Percentiles rank a stretch among this genome's conserved stretches.
phyloP scores from a whole-genome alignment of 1,284 basidiomycete genomes.

The Austroboletus niveus region DNA sequence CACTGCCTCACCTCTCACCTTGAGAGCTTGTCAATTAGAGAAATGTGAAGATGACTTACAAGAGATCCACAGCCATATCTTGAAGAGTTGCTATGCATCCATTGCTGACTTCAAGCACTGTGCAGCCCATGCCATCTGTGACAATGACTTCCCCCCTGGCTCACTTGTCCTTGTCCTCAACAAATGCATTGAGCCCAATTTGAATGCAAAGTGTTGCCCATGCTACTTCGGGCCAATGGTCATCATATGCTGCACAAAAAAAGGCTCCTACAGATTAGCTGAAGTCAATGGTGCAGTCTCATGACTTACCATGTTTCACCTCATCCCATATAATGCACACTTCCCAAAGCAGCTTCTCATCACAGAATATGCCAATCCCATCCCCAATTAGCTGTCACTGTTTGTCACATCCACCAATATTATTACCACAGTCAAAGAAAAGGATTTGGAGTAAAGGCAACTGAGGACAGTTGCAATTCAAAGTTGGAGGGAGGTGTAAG shows the following conservation, averaged over 20 bases:
- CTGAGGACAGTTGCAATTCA: neutral
- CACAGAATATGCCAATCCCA: neutral
- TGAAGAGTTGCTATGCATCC: too few relatives aligned
- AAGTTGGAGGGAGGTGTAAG: neutral
- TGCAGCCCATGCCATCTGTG: slow-evolving; percentile 7
- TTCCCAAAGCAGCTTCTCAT: neutral
- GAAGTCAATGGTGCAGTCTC: slow-evolving; percentile 31
- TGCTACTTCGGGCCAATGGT: slow-evolving; percentile 13
- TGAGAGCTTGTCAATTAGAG: neutral
- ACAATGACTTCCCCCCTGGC: slow-evolving; percentile 21
- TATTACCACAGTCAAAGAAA: neutral
- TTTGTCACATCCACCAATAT: neutral
- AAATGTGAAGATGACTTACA: neutral
- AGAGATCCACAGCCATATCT: too few relatives aligned
- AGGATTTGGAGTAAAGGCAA: neutral
- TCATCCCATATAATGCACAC: slow-evolving; percentile 18
- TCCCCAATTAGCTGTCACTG: too few relatives aligned
- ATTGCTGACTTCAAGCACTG: too few relatives aligned
- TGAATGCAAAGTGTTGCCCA: slow-evolving; percentile 28
- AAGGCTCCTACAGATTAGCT: slow-evolving; percentile 32
- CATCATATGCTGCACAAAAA: slow-evolving; percentile 18
- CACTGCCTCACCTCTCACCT: neutral
- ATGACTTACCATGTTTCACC: neutral
- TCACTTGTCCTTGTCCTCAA: slow-evolving; percentile 31
- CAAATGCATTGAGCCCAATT: slow-evolving; percentile 20